Evolutionary conservation across 345 rosid species (phyloP), one percentile per base, ranked within the genome.

Genomic region (Erysimum cheiranthoides): DNA sequence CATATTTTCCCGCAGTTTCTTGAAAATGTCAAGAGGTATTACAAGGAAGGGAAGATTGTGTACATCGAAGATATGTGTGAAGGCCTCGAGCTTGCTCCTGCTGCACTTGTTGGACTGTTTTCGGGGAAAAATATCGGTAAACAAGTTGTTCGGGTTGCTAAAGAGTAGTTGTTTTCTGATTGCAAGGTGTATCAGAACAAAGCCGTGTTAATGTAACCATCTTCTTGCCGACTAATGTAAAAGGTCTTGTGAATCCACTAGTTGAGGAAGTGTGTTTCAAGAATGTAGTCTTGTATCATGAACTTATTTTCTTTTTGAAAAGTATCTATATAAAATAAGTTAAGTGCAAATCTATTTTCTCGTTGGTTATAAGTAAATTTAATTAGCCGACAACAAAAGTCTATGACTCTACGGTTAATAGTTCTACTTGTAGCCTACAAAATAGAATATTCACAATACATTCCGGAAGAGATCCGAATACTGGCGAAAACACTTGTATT

Each of bases 101-200:
- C 88, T n/a, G 89, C 96, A 58, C 81, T 90, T 56, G 84, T 56
- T 21, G 93, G 91, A 17, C 46, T 90, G 8, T 90, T 88, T 82
- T 82, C 88, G 0, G 96, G 93, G 4, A 74, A 79, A 61, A 90
- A 90, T 71, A 79, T 90, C 0, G 96, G 96, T 25, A 90, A 85
- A 75, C 85, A 85, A 72, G 79, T 85, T 14, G 72, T 85, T 30
- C 40, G 73, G 17, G 79, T 85, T 6, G 83, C 78, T 53, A 39
- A 28, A 7, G 84, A 80, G 28, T 84, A 77, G 76, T 4, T 40
- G 43, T 25, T 56, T 56, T 66, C 8, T 45, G 4, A 30, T 17
- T 57, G 18, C n/a, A 11, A 5, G 5, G 38, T 39, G 12, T 36
- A 35, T 51, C 8, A 8, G 60, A 67, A 35, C 14, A 34, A 38